Evolutionary conservation across 2,329 filamentous ascomycete species (phyloP).

Genomic region (Calonectria montana): DNA sequence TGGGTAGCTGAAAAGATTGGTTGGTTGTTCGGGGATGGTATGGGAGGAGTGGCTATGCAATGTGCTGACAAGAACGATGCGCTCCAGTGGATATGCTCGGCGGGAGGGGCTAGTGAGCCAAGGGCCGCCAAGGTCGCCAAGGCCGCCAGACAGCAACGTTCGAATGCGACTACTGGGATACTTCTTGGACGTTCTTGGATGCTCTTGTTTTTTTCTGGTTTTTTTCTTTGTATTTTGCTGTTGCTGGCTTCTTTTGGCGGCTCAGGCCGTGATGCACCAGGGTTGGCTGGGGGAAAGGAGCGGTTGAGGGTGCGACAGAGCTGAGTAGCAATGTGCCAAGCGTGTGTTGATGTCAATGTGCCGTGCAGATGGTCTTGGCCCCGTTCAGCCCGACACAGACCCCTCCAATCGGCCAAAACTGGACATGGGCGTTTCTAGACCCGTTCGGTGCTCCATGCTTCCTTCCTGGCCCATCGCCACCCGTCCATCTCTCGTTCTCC

Average conservation of each 20-base stretch:
- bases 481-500: not conserved
- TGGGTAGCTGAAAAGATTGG: not conserved
- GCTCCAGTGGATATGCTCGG: constrained; percentile 6
- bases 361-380: not conserved
- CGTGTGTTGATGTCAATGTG: not conserved
- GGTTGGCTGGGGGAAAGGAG: not conserved
- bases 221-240: not conserved
- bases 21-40: constrained; percentile 4
- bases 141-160: not conserved
- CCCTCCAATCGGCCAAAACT: not conserved
- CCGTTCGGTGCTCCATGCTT: constrained; percentile 8
- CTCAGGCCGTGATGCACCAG: not conserved
- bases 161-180: not conserved
- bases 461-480: not conserved
- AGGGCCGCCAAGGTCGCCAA: not conserved
- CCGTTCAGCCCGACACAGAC: not conserved
- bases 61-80: constrained; percentile 9
- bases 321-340: not conserved
- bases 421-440: not conserved
- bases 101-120: not conserved
- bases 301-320: not conserved
- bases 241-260: not conserved
- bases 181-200: too few species aligned
- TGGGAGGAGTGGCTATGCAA: constrained; percentile 15
- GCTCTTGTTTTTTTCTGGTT: not conserved